A percentile compares a stretch with the other conserved stretches of the same genome.
phyloP scores from a whole-genome alignment of 169 alveolate genomes.

The Cryptosporidium viatorum region DNA sequence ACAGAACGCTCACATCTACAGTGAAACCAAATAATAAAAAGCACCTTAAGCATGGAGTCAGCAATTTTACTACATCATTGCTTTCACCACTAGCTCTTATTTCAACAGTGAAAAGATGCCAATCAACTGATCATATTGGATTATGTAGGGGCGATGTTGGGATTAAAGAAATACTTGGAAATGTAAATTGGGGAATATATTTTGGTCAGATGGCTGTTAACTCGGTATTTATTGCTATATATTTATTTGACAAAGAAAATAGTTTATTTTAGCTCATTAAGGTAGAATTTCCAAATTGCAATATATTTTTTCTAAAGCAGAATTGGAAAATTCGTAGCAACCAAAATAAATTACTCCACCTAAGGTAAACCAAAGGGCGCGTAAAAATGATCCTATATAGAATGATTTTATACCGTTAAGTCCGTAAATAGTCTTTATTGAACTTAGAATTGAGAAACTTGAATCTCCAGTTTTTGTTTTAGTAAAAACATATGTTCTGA shows the following conservation, averaged over 20 bases:
- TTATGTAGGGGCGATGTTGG: slow-evolving; percentile 53
- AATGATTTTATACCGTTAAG: background rate
- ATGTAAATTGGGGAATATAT: slow-evolving; percentile 60
- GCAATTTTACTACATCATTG: slow-evolving; percentile 13
- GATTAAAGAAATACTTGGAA: slow-evolving; percentile 47
- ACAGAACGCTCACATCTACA: background rate
- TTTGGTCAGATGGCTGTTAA: slow-evolving; percentile 42
- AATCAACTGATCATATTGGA: slow-evolving; percentile 33
- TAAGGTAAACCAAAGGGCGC: background rate
- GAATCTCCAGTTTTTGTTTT: background rate
- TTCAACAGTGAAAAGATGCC: slow-evolving; percentile 61
- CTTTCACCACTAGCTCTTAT: slow-evolving; percentile 56
- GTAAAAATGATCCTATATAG: background rate
- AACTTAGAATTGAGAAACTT: background rate
- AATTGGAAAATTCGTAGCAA: background rate
- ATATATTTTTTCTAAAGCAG: background rate
- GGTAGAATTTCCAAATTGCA: background rate
- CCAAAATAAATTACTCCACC: slow-evolving; percentile 1
- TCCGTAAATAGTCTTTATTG: background rate
- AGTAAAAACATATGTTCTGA: background rate
- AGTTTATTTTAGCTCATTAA: background rate
- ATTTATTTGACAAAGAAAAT: slow-evolving; percentile 25
- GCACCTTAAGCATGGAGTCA: slow-evolving; percentile 24
- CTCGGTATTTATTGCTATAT: slow-evolving; percentile 40
- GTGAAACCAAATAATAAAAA: slow-evolving; percentile 17